A percentile compares a stretch with the other conserved stretches of the same genome.
phyloP scores from a whole-genome alignment of 2,329 filamentous ascomycete genomes.

The Paracorniculantispora psalliotae region DNA sequence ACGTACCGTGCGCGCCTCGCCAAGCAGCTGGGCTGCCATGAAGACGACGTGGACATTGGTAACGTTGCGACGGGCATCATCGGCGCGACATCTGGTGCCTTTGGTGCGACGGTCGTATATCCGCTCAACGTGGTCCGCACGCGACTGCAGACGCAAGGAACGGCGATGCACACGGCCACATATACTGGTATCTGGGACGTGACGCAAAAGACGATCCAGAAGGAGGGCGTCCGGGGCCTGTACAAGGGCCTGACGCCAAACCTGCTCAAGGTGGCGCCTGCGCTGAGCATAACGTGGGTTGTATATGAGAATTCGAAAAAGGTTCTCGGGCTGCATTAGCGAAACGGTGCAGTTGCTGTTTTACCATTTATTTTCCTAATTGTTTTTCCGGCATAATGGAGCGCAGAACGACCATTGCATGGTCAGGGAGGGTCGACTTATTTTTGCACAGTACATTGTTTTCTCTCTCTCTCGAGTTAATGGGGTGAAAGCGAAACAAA shows the following conservation, averaged over 20 bases:
- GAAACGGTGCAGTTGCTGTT: slow-evolving; percentile 10
- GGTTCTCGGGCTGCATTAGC: slow-evolving; percentile 51
- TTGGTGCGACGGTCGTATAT: slow-evolving; percentile 91
- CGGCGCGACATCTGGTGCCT: slow-evolving; percentile 84
- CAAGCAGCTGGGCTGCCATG: slow-evolving; percentile 62
- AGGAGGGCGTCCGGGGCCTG: slow-evolving; percentile 78
- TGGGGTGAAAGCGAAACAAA: background rate
- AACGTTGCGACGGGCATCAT: slow-evolving; percentile 84
- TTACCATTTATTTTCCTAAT: background rate
- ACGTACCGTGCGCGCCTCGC: slow-evolving; percentile 67
- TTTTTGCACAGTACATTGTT: background rate
- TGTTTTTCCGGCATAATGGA: slow-evolving; percentile 10
- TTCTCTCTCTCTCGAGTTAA: background rate
- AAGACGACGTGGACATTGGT: slow-evolving; percentile 76
- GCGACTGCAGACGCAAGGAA: slow-evolving; percentile 88
- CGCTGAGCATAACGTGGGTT: slow-evolving; percentile 91
- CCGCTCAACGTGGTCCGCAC: slow-evolving; percentile 92
- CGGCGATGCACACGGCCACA: slow-evolving; percentile 80
- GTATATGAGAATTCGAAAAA: slow-evolving; percentile 89
- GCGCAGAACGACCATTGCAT: background rate
- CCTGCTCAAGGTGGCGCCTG: slow-evolving; percentile 90
- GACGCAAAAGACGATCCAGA: slow-evolving; percentile 71
- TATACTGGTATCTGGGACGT: slow-evolving; percentile 93
- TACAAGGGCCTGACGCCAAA: slow-evolving; percentile 97
- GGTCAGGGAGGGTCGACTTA: background rate